Percentiles rank a stretch among this genome's conserved stretches.
These are phyloP conservation scores for Fusarium dimerum DNA, from an alignment of 2,329 filamentous ascomycete species.

Conservation along the genomic window DNA sequence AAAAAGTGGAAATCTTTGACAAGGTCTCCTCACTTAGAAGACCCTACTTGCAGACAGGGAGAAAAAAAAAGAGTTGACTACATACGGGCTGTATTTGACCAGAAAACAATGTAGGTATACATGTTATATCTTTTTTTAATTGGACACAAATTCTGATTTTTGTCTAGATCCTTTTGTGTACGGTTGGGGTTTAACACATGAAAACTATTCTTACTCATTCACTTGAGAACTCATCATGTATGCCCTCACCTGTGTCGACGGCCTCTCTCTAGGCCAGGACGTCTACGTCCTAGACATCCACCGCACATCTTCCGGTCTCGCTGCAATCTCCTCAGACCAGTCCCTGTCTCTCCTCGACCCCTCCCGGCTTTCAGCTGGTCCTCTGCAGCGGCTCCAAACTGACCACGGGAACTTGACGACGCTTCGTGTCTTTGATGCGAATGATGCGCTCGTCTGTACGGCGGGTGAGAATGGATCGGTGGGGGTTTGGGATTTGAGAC, in stretches of 20 bases:
- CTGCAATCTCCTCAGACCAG: conserved; percentile 70
- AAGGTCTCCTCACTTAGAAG: conserved; percentile 1
- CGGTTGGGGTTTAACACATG: conserved; percentile 1
- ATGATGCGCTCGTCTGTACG: conserved; percentile 61
- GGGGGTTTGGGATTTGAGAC: conserved; percentile 65
- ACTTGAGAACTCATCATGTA: conserved; percentile 28
- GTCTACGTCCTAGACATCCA: conserved; percentile 62
- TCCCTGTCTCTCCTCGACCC: conserved; percentile 67
- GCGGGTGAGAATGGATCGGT: conserved; percentile 72
- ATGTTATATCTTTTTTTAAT: too few species aligned
- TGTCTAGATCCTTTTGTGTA: too few species aligned
- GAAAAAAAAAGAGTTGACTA: too few species aligned
- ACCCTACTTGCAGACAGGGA: too few species aligned
- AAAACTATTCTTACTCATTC: not conserved
- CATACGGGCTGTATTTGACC: not conserved
- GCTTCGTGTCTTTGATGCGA: conserved; percentile 55
- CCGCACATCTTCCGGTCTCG: conserved; percentile 52
- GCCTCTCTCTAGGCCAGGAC: conserved; percentile 36
- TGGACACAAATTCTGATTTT: too few species aligned
- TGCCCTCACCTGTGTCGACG: conserved; percentile 34
- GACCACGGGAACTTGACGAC: conserved; percentile 65
- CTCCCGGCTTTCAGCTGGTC: conserved; percentile 51
- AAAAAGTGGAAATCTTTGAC: conserved; percentile 2
- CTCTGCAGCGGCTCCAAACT: conserved; percentile 49
- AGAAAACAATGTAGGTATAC: not conserved